Conservation (phyloP, 2,329 filamentous ascomycete genomes). For the Teratosphaeria pseudoeucalypti region DNA sequence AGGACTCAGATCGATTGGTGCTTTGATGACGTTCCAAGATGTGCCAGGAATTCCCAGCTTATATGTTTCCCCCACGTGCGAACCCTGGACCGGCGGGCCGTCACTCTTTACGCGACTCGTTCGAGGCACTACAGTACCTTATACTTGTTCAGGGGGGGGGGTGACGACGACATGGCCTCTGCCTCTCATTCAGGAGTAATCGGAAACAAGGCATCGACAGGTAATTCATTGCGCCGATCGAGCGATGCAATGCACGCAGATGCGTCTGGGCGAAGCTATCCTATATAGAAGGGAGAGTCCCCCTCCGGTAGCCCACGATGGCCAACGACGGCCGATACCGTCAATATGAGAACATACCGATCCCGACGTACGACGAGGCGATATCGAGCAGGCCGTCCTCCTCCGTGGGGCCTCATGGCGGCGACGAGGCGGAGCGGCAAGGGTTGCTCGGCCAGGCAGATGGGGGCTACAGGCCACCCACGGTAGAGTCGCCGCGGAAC, state of each 20-base stretch:
- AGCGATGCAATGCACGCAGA: not conserved
- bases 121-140: not conserved
- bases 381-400: slow-evolving; percentile 44
- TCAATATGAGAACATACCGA: slow-evolving; percentile 43
- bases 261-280: not conserved
- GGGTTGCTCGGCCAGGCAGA: slow-evolving; percentile 53
- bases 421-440: slow-evolving; percentile 65
- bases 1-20: too few species aligned
- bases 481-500: slow-evolving; percentile 67
- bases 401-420: slow-evolving; percentile 43
- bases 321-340: not conserved
- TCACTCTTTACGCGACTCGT: not conserved
- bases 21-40: not conserved
- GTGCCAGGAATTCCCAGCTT: not conserved
- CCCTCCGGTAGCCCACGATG: not conserved
- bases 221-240: not conserved
- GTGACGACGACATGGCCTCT: not conserved
- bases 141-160: too few species aligned
- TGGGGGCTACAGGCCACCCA: slow-evolving; percentile 61
- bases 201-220: not conserved
- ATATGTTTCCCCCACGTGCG: not conserved
- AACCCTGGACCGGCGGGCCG: too few species aligned
- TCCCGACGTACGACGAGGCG: slow-evolving; percentile 78
- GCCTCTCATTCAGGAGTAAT: not conserved
- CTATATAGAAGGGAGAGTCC: not conserved